Conservation (phyloP, 1,284 basidiomycete genomes). For the Afroboletus lepidellus region DNA sequence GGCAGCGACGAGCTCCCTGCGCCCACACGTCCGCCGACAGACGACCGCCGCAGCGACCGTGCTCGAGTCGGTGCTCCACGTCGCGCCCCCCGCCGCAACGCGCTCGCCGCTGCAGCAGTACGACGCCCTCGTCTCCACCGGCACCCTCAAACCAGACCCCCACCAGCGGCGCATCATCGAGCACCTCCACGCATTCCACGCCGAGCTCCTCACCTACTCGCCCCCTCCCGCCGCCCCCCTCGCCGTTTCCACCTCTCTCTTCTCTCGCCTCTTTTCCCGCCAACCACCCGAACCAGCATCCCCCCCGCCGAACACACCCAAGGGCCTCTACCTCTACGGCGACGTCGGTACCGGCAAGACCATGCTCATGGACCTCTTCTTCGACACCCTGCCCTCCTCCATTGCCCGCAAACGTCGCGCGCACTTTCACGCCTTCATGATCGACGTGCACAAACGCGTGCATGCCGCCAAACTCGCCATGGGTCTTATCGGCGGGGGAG, state of each 20-base stretch:
- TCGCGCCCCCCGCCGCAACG: background rate
- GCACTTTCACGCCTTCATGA: constrained; percentile 99
- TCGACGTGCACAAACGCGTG: constrained; percentile 93
- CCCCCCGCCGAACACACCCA: constrained; percentile 61
- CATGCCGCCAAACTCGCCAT: constrained; percentile 75
- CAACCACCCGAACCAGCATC: constrained; percentile 40
- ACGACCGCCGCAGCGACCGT: constrained; percentile 13
- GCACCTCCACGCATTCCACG: constrained; percentile 79
- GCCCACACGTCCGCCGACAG: constrained; percentile 7
- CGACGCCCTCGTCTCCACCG: constrained; percentile 69
- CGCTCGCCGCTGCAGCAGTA: constrained; percentile 67
- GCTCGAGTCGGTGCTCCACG: background rate
- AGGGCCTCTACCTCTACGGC: constrained; percentile 95
- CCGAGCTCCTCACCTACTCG: constrained; percentile 69
- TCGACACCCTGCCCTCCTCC: constrained; percentile 80
- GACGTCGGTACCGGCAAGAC: constrained; percentile 97
- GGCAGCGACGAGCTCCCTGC: background rate
- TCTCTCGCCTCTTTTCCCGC: constrained; percentile 64
- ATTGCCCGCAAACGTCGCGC: constrained; percentile 81
- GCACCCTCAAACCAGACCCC: constrained; percentile 72
- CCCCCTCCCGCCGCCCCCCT: constrained; percentile 54
- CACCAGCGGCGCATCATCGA: constrained; percentile 86
- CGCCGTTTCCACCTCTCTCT: constrained; percentile 10
- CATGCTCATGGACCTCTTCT: constrained; percentile 99
- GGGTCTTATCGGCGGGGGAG: constrained; percentile 44